Percentiles rank a stretch among this genome's conserved stretches.
phyloP scores from a whole-genome alignment of 2,329 filamentous ascomycete species.

The Ophiostoma sp. region DNA sequence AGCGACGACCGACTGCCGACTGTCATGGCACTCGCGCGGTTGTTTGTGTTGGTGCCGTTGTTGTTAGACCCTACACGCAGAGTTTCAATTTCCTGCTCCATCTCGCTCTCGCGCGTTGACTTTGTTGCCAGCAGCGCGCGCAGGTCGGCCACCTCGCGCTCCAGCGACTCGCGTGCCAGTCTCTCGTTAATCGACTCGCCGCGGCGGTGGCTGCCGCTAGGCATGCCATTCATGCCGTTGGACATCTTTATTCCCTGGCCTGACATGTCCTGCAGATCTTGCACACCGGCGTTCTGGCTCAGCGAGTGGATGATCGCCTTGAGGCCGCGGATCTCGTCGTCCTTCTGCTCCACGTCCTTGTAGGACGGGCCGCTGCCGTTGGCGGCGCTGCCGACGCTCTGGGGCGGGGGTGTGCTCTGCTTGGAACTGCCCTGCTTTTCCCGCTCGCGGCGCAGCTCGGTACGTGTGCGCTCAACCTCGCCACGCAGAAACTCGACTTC shows the following conservation, averaged over 20 bases:
- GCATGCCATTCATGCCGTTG: constrained; percentile 22
- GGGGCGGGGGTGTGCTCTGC: not conserved
- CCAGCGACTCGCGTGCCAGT: constrained; percentile 61
- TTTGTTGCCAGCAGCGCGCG: constrained; percentile 69
- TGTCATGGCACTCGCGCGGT: constrained; percentile 43
- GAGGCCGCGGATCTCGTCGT: constrained; percentile 93
- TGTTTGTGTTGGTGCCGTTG: constrained; percentile 51
- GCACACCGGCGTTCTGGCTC: constrained; percentile 63
- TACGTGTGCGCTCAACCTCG: constrained; percentile 85
- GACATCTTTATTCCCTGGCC: not conserved
- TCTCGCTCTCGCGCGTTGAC: constrained; percentile 69
- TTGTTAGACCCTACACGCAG: constrained; percentile 47
- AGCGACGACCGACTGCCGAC: constrained; percentile 51
- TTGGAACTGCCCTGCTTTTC: constrained; percentile 60
- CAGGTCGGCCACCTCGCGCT: constrained; percentile 74
- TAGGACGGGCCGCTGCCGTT: constrained; percentile 32
- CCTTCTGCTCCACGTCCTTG: constrained; percentile 85
- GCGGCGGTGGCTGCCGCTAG: constrained; percentile 41
- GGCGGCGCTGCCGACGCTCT: constrained; percentile 39
- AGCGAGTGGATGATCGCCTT: constrained; percentile 98
- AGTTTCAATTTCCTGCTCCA: constrained; percentile 73
- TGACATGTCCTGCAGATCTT: not conserved
- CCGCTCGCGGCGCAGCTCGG: constrained; percentile 80
- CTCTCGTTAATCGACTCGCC: constrained; percentile 52
- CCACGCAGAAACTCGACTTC: constrained; percentile 94